Evolutionary conservation across 78 protist species (phyloP), one percentile per base, ranked within the genome.

Genomic region (Dictyostelium brefeldianum): DNA sequence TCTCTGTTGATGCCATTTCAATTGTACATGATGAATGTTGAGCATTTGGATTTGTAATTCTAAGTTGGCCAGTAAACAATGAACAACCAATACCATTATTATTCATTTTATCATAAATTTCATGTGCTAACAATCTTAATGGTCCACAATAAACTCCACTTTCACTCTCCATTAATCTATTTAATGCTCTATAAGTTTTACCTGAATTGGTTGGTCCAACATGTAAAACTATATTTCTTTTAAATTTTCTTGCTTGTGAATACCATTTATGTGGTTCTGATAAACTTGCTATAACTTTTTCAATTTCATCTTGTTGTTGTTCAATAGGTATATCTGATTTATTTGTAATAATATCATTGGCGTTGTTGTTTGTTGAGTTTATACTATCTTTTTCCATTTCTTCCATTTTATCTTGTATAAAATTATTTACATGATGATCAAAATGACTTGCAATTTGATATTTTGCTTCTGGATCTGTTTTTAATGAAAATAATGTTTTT

Each of bases 181-280:
- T 27, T 27, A 93, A 56, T 51, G 96, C 91, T 56, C 64, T 62
- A 70, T 62, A 46, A 3, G 96, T 93, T 57, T 93, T 93, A 50
- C 96, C 96, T n/a, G 83, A 67, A 46, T 93, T 93, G 22, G 96
- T 93, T 48, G 96, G 96, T 6, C 96, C 96, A 7, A 84, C 92
- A 47, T 93, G 96, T 41, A 93, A 27, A 5, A 93, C 41, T 41
- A 93, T 69, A 36, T 59, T 75, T 69, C 96, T 48, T 75, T 93
- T 93, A 51, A 84, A 59, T 18, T 17, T 46, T 62, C 95, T 71
- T 5, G 95, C 95, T 9, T 79, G 62, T 20, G 95, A 54, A 69
- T 59, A 90, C 95, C 95, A 90, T 22, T 25, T 22, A 53, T 90
- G 95, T 17, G 95, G 95, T 36, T 79, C 14, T 18, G 54, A 67